These are phyloP conservation scores for Penicillium salamii DNA, from an alignment of 495 filamentous ascomycete species.

Conservation along the genomic window DNA sequence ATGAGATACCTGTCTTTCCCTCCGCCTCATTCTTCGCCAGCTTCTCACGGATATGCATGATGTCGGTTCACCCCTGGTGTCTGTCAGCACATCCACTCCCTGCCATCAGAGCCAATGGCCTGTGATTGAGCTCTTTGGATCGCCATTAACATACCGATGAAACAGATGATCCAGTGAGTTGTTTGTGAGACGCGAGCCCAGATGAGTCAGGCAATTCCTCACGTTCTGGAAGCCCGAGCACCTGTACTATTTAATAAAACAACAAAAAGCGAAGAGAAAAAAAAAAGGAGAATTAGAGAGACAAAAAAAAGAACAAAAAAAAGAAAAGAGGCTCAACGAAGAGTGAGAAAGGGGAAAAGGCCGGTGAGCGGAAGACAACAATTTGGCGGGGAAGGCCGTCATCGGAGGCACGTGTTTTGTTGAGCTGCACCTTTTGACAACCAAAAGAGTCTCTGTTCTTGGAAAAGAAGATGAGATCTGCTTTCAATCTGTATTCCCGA, in stretches of 20 bases:
- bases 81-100: slow-evolving; percentile 6
- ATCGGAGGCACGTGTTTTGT: slow-evolving; percentile 33
- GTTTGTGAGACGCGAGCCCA: slow-evolving; percentile 6
- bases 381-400: slow-evolving; percentile 26
- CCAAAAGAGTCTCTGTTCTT: too few species aligned
- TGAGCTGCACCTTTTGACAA: too few species aligned
- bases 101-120: not conserved
- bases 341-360: slow-evolving; percentile 10
- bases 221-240: not conserved
- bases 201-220: slow-evolving; percentile 3
- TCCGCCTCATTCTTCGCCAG: slow-evolving; percentile 75
- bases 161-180: not conserved
- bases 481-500: too few species aligned
- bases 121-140: not conserved
- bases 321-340: slow-evolving; percentile 11
- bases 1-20: slow-evolving; percentile 84
- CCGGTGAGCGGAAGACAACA: slow-evolving; percentile 10
- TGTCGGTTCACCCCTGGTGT: slow-evolving; percentile 22
- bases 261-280: slow-evolving; percentile 5
- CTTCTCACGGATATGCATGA: slow-evolving; percentile 90
- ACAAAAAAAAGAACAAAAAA: slow-evolving; percentile 2
- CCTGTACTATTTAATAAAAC: not conserved
- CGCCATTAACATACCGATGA: not conserved
- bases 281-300: not conserved
- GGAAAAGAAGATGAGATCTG: not conserved